Evolutionary conservation across 2,329 filamentous ascomycete species (phyloP), one percentile per base, ranked within the genome.

Genomic region (Lecanicillium sp.): DNA sequence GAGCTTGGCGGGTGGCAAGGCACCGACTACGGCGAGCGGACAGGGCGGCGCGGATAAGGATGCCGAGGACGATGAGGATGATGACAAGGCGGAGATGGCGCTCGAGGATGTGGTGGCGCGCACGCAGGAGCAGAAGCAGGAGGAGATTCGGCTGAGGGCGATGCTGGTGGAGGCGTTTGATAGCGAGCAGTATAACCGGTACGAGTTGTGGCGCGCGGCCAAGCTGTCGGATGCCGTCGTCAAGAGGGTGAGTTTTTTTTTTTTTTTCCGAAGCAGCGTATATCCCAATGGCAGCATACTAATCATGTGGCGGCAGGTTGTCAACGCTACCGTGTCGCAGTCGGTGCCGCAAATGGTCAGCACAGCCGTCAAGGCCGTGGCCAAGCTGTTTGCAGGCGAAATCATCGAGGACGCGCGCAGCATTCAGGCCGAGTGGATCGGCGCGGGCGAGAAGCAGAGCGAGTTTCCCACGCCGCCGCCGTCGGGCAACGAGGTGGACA

Each of bases 241-340:
- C 41, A 75, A 84, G 54, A 72, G 80, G 52, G 78, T 81, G 64
- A 42, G 72, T 58, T 11, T 18, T 17, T 20, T 14, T 34, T 27
- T 20, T 28, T 15, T 15, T 28, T 5, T 13, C 13, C 2, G 14
- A 17, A 18, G 6, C 5, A 11, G 6, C 14, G 10, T 10, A 11
- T n/a, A 5, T 29, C 5, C 7, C 35, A 17, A 17, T n/a, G 29
- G 15, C 7, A 2, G 15, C 28, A 13, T 20, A 27, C 9, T 34
- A 27, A 27, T 27, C 25, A 13, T 8, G 25, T 27, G 27, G 22
- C 15, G 36, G 4, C 44, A 81, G 72, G 75, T 89, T 44, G 81
- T 87, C 55, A 90, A 89, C 53, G 82, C 84, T 42, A 87, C 84
- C 2, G 80, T 88, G 8, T 87, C 82, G 0, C 85, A 89, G 56